Base-by-base conservation (phyloP, 441 rosid genomes). In the Daphne laureola region DNA sequence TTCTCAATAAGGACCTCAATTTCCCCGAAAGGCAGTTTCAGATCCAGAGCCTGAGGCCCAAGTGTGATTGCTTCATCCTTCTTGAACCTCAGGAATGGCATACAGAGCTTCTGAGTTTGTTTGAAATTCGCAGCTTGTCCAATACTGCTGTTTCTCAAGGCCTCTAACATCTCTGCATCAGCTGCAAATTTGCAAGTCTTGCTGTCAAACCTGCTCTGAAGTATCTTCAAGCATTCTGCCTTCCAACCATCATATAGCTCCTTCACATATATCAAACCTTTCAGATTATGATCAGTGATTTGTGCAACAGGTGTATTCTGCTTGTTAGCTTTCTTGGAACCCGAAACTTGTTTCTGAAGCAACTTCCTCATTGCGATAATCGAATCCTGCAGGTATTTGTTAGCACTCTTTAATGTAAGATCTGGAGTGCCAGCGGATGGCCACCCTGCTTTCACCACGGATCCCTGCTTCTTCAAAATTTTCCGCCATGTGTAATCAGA, bases 71-170 rank as follows among this genome's bases (percentile, higher is more conserved):
- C 80, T 72, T 92, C 87, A 51, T 82, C 86, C 74, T 81, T 89
- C 78, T 89, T 92, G 71, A 89, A 92, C 62, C 78, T 84, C 68
- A 92, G 61, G 81, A 89, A 89, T 55, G 98, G 96, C 97, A 84
- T 81, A 63, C 96, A 89, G 38, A 70, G 74, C 61, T 86, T 92
- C 64, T 82, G 86, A 26, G 70, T 80, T 43, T 80, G 77, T 62
- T 77, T 82, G 36, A 89, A 78, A 67, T 86, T 74, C 18, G 73
- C 70, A 3, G 78, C 70, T 62, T 75, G 80, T 16, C 88, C 94
- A 53, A 73, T 62, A 12, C 62, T 44, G 38, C 79, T 87, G 36
- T 61, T 68, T 78, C 69, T 68, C 58, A 92, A 41, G 51, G 78
- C 85, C 47, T 75, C 78, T 58, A 78, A 42, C 61, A 86, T 76